phyloP scores from a whole-genome alignment of 345 rosid genomes.

The Moringa oleifera region DNA sequence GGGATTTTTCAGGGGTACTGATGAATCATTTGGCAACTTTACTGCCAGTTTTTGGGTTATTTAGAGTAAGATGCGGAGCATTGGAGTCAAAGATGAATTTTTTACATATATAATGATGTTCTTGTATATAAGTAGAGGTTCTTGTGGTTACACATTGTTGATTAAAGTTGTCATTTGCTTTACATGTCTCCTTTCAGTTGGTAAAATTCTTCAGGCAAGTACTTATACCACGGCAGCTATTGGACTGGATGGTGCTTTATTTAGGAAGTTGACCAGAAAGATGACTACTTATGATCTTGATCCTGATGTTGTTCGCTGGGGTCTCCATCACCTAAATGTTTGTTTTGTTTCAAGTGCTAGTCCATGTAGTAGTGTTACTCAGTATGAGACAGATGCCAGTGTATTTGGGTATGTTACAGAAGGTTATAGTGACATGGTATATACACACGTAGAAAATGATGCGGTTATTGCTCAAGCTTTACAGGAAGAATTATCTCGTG shows the following conservation, averaged over 20 bases:
- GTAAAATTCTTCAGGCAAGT: constrained; percentile 4
- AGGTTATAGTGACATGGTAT: constrained; percentile 36
- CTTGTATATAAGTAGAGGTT: background rate
- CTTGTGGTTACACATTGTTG: background rate
- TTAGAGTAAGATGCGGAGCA: background rate
- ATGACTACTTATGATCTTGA: constrained; percentile 44
- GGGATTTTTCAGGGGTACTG: background rate
- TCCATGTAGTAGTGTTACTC: constrained; percentile 40
- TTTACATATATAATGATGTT: too few relatives aligned
- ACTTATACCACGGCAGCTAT: background rate
- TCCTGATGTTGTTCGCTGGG: constrained; percentile 81
- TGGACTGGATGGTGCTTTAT: background rate
- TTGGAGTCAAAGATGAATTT: background rate
- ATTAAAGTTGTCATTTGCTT: too few relatives aligned
- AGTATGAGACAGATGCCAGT: constrained; percentile 35
- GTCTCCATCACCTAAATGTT: constrained; percentile 57
- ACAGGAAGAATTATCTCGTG: constrained; percentile 70
- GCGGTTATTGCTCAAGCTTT: constrained; percentile 66
- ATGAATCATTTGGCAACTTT: too few relatives aligned
- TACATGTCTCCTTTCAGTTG: background rate
- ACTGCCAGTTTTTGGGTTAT: background rate
- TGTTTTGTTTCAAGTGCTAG: constrained; percentile 54
- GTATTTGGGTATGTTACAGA: constrained; percentile 51
- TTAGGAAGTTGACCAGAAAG: constrained; percentile 9
- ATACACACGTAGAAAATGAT: constrained; percentile 56